Evolutionary conservation across 495 filamentous ascomycete species (phyloP).

Genomic region (Filosporella fistucella): DNA sequence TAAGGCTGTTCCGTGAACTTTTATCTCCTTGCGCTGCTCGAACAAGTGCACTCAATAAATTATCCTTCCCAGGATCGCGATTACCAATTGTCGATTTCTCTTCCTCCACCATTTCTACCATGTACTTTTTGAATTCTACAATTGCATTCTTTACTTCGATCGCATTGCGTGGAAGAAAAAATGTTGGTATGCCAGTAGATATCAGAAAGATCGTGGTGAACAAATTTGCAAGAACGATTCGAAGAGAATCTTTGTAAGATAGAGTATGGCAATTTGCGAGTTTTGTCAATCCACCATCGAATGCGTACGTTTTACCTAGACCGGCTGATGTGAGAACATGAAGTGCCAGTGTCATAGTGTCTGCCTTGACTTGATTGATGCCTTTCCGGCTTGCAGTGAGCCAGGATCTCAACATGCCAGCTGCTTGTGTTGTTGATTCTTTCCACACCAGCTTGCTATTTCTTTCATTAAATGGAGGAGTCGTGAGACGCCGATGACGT

Average conservation of each 20-base stretch:
- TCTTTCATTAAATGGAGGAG: conserved; percentile 38
- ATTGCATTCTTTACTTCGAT: conserved; percentile 22
- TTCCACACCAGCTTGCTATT: conserved; percentile 38
- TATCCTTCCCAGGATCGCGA: conserved; percentile 18
- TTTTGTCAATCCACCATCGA: conserved; percentile 17
- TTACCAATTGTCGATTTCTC: conserved; percentile 2
- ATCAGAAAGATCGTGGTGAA: conserved; percentile 28
- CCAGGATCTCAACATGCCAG: conserved; percentile 35
- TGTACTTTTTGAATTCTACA: conserved; percentile 26
- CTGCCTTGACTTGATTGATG: conserved; percentile 17
- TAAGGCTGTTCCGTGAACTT: neutral
- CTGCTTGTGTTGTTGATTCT: conserved; percentile 33
- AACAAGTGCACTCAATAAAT: conserved; percentile 36
- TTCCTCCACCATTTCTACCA: conserved; percentile 22
- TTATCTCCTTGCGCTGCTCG: conserved; percentile 14
- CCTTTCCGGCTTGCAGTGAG: neutral
- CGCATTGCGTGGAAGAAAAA: conserved; percentile 26
- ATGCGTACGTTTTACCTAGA: conserved; percentile 31
- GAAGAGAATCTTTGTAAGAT: conserved; percentile 30
- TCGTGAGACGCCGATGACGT: conserved; percentile 33
- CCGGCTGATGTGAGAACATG: conserved; percentile 31
- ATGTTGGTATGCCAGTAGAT: conserved; percentile 17
- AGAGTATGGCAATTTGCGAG: conserved; percentile 9
- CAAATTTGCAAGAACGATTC: conserved; percentile 29
- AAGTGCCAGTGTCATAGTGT: conserved; percentile 29